A percentile compares a stretch with the other conserved stretches of the same genome.
phyloP scores from a whole-genome alignment of 306 rosid genomes.

The Quercus robur region DNA sequence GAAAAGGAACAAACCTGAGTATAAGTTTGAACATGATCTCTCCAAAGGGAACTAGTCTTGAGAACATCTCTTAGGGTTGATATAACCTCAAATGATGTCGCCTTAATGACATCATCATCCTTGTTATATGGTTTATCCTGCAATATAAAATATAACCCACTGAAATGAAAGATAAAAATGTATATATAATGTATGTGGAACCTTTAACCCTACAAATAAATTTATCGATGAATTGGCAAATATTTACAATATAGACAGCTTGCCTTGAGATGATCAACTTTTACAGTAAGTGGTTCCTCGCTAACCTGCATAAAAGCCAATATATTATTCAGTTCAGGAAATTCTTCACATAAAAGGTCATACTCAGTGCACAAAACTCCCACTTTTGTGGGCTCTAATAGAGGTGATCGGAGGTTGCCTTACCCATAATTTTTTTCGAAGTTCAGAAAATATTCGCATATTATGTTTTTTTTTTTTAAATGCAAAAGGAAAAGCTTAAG shows the following conservation, averaged over 20 bases:
- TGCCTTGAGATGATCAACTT: conserved; percentile 99
- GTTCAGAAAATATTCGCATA: background rate
- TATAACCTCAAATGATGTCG: conserved; percentile 95
- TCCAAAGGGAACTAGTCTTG: conserved; percentile 98
- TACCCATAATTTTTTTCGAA: too few relatives aligned
- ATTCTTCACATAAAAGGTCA: too few relatives aligned
- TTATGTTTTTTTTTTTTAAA: background rate
- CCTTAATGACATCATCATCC: conserved; percentile 93
- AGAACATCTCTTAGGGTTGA: conserved; percentile 93
- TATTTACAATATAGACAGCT: conserved; percentile 14
- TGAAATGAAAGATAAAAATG: conserved; percentile 4
- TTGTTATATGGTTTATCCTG: conserved; percentile 89
- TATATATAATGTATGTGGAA: background rate
- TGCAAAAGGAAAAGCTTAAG: background rate
- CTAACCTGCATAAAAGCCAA: conserved; percentile 55
- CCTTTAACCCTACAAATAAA: background rate
- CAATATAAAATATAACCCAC: conserved; percentile 22
- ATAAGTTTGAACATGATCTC: conserved; percentile 96
- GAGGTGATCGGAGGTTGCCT: too few relatives aligned
- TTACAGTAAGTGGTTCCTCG: conserved; percentile 94
- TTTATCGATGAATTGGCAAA: conserved; percentile 1
- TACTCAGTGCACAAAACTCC: too few relatives aligned
- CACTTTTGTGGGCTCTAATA: too few relatives aligned
- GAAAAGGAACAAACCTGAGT: conserved; percentile 63
- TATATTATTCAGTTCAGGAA: conserved; percentile 1